Percentiles rank a stretch among this genome's conserved stretches.
phyloP scores from a whole-genome alignment of 352 stramenopile genomes.

The Globisporangium middletonii region DNA sequence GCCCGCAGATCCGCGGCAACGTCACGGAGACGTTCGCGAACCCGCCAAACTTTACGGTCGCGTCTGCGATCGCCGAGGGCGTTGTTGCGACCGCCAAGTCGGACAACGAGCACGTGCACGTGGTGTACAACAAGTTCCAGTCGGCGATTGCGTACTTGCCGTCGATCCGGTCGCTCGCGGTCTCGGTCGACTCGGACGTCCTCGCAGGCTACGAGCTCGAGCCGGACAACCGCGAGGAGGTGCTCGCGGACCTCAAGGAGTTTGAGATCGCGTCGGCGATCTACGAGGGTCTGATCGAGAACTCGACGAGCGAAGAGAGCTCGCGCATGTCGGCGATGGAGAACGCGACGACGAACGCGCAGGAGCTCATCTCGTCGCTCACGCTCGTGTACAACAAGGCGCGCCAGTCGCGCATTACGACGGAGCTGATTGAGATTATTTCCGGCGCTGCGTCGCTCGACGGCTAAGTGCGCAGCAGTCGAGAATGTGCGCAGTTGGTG shows the following conservation, averaged over 20 bases:
- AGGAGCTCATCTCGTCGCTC: conserved; percentile 95
- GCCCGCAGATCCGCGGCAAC: conserved; percentile 55
- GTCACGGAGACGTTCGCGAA: conserved; percentile 78
- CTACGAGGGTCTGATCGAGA: conserved; percentile 97
- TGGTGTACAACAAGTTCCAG: conserved; percentile 97
- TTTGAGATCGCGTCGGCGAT: conserved; percentile 87
- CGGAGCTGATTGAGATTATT: conserved; percentile 98
- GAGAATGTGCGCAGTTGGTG: neutral
- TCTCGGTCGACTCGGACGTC: conserved; percentile 54
- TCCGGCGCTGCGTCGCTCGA: conserved; percentile 96
- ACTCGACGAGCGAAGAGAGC: conserved; percentile 95
- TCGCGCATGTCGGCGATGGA: conserved; percentile 99
- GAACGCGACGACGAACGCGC: conserved; percentile 98
- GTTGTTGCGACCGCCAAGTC: conserved; percentile 52
- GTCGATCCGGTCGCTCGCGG: conserved; percentile 76
- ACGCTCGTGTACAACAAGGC: conserved; percentile 91
- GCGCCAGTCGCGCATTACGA: conserved; percentile 94
- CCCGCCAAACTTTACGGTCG: conserved; percentile 90
- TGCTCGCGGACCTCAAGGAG: conserved; percentile 96
- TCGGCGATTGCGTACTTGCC: conserved; percentile 95
- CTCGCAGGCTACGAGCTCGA: conserved; percentile 97
- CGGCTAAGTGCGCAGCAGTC: conserved; percentile 22
- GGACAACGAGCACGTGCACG: conserved; percentile 93
- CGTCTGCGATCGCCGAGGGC: conserved; percentile 88
- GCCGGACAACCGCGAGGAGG: conserved; percentile 96